phyloP scores from a whole-genome alignment of 768 basidiomycete genomes.

The Tricholoma matsutake region DNA sequence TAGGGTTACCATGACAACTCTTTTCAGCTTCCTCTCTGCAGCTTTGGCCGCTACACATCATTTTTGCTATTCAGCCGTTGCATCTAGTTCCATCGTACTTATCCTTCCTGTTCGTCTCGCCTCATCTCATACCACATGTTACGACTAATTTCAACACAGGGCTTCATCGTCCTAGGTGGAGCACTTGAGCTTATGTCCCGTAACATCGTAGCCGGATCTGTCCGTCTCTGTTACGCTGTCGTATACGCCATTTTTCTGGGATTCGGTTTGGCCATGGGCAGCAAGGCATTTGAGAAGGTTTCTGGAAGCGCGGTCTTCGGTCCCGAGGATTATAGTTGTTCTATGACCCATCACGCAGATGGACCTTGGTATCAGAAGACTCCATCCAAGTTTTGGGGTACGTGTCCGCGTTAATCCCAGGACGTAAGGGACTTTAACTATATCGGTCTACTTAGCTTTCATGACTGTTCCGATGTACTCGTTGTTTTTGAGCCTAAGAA shows the following conservation, averaged over 20 bases:
- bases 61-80: constrained; percentile 81
- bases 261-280: constrained; percentile 82
- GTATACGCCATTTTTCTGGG: constrained; percentile 75
- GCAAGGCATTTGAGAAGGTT: constrained; percentile 60
- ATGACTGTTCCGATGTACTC: constrained; percentile 70
- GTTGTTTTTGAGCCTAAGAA: constrained; percentile 62
- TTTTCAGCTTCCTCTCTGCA: constrained; percentile 77
- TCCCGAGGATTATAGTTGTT: constrained; percentile 60
- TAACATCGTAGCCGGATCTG: constrained; percentile 79
- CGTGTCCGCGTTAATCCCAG: constrained; percentile 17
- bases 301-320: constrained; percentile 44
- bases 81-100: constrained; percentile 72
- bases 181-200: constrained; percentile 77
- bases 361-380: constrained; percentile 76
- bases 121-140: neutral
- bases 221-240: constrained; percentile 75
- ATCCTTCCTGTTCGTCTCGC: constrained; percentile 62
- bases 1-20: constrained; percentile 75
- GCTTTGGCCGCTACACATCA: constrained; percentile 61
- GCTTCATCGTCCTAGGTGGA: constrained; percentile 69
- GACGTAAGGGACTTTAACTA: neutral
- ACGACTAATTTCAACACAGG: constrained; percentile 31
- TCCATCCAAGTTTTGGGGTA: constrained; percentile 70
- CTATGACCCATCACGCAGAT: constrained; percentile 47
- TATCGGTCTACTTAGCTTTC: constrained; percentile 45